Percentiles rank a stretch among this genome's conserved stretches.
Conservation (phyloP, 116 monocot species). For the Trichopus zeylanicus region DNA sequence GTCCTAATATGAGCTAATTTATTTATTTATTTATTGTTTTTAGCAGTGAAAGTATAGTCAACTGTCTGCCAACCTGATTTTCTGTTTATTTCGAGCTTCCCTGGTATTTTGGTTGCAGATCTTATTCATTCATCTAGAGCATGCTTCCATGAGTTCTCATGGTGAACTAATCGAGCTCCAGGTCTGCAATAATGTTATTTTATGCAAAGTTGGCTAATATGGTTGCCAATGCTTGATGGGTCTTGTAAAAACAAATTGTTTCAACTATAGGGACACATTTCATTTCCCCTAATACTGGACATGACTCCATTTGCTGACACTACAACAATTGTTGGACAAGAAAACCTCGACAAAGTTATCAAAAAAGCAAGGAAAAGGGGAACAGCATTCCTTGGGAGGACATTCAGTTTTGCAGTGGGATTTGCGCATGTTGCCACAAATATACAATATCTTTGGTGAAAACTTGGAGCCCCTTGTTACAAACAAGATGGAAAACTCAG, state of each 20-base stretch:
- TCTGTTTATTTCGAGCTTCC: too few relatives aligned
- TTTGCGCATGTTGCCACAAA: slow-evolving; percentile 14
- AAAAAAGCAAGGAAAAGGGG: slow-evolving; percentile 1
- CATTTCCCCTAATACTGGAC: slow-evolving; percentile 72
- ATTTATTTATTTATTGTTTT: too few relatives aligned
- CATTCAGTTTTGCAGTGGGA: slow-evolving; percentile 19
- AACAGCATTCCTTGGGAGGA: slow-evolving; percentile 14
- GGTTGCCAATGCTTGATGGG: not conserved
- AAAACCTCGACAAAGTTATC: slow-evolving; percentile 6
- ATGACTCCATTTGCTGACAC: slow-evolving; percentile 47
- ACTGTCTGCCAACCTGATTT: too few relatives aligned
- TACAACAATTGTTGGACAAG: slow-evolving; percentile 21
- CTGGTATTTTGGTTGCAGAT: too few relatives aligned
- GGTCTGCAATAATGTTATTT: slow-evolving; percentile 21
- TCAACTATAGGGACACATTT: slow-evolving; percentile 64
- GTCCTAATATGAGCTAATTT: too few relatives aligned
- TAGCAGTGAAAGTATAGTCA: too few relatives aligned
- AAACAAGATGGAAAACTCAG: slow-evolving; percentile 2
- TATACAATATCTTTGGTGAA: slow-evolving; percentile 16
- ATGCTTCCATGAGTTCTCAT: slow-evolving; percentile 46
- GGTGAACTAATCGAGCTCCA: slow-evolving; percentile 73
- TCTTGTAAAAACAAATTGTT: not conserved
- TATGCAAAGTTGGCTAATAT: not conserved
- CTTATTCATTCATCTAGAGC: slow-evolving; percentile 91
- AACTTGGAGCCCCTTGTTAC: not conserved